Base-by-base conservation (phyloP, 306 rosid genomes). In the Erythrophleum fordii region DNA sequence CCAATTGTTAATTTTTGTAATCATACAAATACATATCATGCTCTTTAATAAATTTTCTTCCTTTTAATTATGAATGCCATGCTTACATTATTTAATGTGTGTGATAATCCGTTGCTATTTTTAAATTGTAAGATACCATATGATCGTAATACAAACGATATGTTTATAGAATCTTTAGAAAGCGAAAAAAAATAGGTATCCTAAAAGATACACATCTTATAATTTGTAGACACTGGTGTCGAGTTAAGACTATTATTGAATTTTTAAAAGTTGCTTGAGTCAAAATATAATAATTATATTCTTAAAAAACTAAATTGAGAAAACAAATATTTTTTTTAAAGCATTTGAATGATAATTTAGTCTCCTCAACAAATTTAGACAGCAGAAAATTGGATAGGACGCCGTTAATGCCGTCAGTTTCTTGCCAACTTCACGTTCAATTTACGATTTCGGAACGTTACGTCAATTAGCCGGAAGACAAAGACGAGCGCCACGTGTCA, bases 401-500 rank as follows among this genome's bases (percentile, higher is more conserved):
- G 8, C 58, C 58, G 58, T 51, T 51, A 51, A 6, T 51, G 34
- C 34, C 64, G 64, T 22, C 16, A 1, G 34, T 22, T 56, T 25
- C 9, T 5, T 20, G 10, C 53, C 83, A 75, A 46, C 90, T 86
- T 83, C 81, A 86, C 84, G 83, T 88, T 79, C 35, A 73, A 55
- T 84, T 80, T 17, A 83, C 82, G 91, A 79, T 66, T 77, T 31
- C 42, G 80, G 17, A 25, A 78, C 79, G 78, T 76, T 74, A 59
- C 86, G 83, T 81, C 80, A 80, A 55, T 74, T 25, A 64, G 73
- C 85, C 31, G 76, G 29, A 48, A 62, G 78, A 80, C 35, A 80
- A 61, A 20, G 42, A 58, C 81, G 2, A 0, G 1, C 0, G 77
- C 75, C 91, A 87, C 86, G 94, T 89, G 96, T 45, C 82, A 18